phyloP scores from a whole-genome alignment of 192 early-diverging fungal genomes.

The Backusella tarrabulga region DNA sequence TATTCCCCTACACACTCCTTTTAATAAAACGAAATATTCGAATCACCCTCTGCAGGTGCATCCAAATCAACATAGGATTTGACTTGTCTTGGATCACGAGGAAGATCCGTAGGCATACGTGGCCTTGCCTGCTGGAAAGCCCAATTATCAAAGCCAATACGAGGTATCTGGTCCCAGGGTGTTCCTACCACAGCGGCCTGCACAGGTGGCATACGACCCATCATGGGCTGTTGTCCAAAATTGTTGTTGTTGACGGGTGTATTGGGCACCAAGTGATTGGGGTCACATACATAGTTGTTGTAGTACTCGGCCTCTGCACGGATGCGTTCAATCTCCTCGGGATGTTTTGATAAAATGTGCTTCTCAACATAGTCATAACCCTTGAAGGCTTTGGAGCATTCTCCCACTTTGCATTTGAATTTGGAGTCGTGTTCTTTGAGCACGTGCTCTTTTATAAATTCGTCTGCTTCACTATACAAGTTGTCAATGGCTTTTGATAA shows the following conservation, averaged over 20 bases:
- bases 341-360: conserved; percentile 90
- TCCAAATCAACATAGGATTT: conserved; percentile 89
- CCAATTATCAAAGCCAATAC: conserved; percentile 54
- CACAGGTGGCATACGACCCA: conserved; percentile 27
- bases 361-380: conserved; percentile 93
- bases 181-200: conserved; percentile 44
- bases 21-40: no score
- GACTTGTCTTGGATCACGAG: conserved; percentile 70
- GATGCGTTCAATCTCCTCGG: conserved; percentile 61
- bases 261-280: conserved; percentile 66
- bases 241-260: background rate
- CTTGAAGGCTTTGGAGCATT: conserved; percentile 92
- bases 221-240: conserved; percentile 8
- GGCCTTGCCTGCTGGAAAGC: background rate
- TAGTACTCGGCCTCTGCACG: conserved; percentile 72
- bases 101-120: conserved; percentile 22
- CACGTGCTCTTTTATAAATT: conserved; percentile 49
- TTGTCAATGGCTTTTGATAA: no score
- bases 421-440: conserved; percentile 76
- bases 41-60: conserved; percentile 67
- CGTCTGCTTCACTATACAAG: conserved; percentile 45
- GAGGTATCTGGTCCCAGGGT: conserved; percentile 55
- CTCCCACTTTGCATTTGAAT: conserved; percentile 75
- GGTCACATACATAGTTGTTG: conserved; percentile 89
- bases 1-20: no score